These are phyloP conservation scores for Coemansia sp. DNA, from an alignment of 192 early-diverging fungal species.

Conservation along the genomic window DNA sequence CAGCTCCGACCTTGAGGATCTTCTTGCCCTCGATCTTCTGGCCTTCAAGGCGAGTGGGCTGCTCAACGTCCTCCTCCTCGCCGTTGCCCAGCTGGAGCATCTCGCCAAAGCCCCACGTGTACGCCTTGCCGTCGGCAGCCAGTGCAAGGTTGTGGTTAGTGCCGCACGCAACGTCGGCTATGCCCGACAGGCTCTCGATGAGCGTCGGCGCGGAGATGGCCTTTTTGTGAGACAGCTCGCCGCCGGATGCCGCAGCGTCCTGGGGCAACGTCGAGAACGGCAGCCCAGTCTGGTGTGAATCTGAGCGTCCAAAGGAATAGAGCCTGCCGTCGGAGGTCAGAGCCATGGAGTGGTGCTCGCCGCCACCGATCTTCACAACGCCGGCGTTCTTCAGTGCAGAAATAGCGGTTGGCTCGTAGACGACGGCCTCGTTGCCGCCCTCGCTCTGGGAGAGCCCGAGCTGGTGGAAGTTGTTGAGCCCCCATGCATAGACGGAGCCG, in stretches of 20 bases:
- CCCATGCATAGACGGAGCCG: slow-evolving; percentile 74
- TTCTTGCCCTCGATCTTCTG: slow-evolving; percentile 67
- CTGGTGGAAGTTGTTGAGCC: slow-evolving; percentile 90
- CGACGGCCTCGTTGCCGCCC: slow-evolving; percentile 45
- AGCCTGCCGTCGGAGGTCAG: slow-evolving; percentile 71
- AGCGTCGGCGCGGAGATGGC: slow-evolving; percentile 60
- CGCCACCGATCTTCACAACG: slow-evolving; percentile 70
- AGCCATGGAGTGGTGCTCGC: slow-evolving; percentile 82
- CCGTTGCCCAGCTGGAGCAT: slow-evolving; percentile 81
- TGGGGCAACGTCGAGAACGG: slow-evolving; percentile 46
- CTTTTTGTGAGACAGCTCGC: slow-evolving; percentile 51
- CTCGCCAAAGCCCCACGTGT: slow-evolving; percentile 89
- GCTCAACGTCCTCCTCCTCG: slow-evolving; percentile 68
- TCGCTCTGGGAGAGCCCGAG: slow-evolving; percentile 62
- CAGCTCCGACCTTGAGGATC: slow-evolving; percentile 65
- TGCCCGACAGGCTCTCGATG: slow-evolving; percentile 44
- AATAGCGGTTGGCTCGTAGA: slow-evolving; percentile 61
- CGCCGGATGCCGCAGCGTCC: slow-evolving; percentile 24
- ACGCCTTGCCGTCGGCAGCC: slow-evolving; percentile 61
- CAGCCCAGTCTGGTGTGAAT: slow-evolving; percentile 80
- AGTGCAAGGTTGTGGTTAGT: slow-evolving; percentile 62
- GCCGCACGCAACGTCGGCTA: slow-evolving; percentile 61
- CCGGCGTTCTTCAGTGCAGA: slow-evolving; percentile 45
- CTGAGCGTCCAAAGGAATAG: slow-evolving; percentile 82
- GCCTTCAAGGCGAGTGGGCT: slow-evolving; percentile 62